Conservation (phyloP, 441 rosid species). For the Gossypium schwendimanii region DNA sequence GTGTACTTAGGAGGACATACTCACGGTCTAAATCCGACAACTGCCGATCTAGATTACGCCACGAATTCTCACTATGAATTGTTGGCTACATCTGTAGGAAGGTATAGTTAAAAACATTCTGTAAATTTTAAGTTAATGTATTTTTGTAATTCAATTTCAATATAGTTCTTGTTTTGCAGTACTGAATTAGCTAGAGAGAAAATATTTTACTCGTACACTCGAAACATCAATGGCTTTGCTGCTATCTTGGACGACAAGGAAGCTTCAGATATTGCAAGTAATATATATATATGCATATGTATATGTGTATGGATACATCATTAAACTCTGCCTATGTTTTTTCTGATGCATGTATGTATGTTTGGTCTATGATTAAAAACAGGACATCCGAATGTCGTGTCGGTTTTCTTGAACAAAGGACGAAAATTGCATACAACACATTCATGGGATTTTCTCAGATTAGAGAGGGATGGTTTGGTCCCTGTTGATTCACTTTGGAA, state of each 20-base stretch:
- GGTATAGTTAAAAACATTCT: slow-evolving; percentile 22
- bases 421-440: slow-evolving; percentile 30
- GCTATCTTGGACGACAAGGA: slow-evolving; percentile 45
- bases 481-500: slow-evolving; percentile 20
- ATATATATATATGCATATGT: not conserved
- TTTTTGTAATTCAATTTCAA: not conserved
- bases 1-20: slow-evolving; percentile 51
- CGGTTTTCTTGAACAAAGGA: slow-evolving; percentile 26
- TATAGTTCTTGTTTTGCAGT: slow-evolving; percentile 21
- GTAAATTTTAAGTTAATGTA: not conserved
- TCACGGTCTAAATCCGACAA: slow-evolving; percentile 17
- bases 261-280: slow-evolving; percentile 40
- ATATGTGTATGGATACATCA: not conserved
- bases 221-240: slow-evolving; percentile 52
- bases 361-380: not conserved
- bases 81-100: slow-evolving; percentile 38
- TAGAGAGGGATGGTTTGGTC: slow-evolving; percentile 21
- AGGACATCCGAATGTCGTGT: slow-evolving; percentile 27
- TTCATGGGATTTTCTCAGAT: slow-evolving; percentile 32
- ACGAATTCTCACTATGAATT: slow-evolving; percentile 33
- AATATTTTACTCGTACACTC: slow-evolving; percentile 55
- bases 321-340: not conserved
- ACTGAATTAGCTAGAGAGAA: slow-evolving; percentile 28
- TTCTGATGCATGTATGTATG: not conserved
- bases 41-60: slow-evolving; percentile 20